Conservation (phyloP, 2,329 filamentous ascomycete genomes). For the Fusarium ambrosium region DNA sequence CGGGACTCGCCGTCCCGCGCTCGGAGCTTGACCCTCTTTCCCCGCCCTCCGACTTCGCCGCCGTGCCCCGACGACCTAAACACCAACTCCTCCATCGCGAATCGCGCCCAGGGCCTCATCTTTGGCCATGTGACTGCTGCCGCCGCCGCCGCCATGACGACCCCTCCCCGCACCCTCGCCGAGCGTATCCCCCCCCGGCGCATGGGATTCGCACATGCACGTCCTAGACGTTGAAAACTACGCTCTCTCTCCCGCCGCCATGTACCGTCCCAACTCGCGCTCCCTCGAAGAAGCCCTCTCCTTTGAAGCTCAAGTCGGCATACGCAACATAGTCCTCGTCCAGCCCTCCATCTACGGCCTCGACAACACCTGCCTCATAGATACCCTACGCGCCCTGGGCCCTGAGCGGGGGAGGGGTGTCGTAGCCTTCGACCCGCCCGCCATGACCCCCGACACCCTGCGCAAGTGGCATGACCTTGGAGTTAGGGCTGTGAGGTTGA, state of each 20-base stretch:
- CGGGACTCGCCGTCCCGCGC: conserved; percentile 4
- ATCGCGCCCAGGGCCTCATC: not conserved
- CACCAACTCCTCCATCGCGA: conserved; percentile 3
- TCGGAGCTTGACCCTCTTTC: conserved; percentile 17
- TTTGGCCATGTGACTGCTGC: conserved; percentile 11
- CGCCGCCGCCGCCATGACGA: conserved; percentile 1
- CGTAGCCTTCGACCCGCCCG: conserved; percentile 66
- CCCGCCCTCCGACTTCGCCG: conserved; percentile 23
- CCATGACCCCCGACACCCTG: conserved; percentile 54
- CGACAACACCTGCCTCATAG: conserved; percentile 71
- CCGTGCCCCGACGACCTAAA: conserved; percentile 16
- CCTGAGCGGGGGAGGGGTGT: conserved; percentile 65
- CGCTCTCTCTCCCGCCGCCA: conserved; percentile 61
- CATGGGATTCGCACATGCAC: conserved; percentile 76
- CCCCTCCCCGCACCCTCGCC: conserved; percentile 12
- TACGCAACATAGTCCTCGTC: conserved; percentile 69
- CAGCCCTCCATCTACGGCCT: conserved; percentile 73
- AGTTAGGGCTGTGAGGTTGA: conserved; percentile 71
- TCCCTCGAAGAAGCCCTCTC: conserved; percentile 63
- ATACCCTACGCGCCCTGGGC: conserved; percentile 64
- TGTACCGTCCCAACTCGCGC: conserved; percentile 65
- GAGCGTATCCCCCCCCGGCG: conserved; percentile 57
- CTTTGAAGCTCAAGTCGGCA: conserved; percentile 65
- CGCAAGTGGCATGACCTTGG: conserved; percentile 68
- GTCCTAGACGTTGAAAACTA: conserved; percentile 67